Evolutionary conservation across 805 yeast genomes (phyloP), one percentile per base, ranked within the genome.

Genomic region (Kodamaea neixiangensis): DNA sequence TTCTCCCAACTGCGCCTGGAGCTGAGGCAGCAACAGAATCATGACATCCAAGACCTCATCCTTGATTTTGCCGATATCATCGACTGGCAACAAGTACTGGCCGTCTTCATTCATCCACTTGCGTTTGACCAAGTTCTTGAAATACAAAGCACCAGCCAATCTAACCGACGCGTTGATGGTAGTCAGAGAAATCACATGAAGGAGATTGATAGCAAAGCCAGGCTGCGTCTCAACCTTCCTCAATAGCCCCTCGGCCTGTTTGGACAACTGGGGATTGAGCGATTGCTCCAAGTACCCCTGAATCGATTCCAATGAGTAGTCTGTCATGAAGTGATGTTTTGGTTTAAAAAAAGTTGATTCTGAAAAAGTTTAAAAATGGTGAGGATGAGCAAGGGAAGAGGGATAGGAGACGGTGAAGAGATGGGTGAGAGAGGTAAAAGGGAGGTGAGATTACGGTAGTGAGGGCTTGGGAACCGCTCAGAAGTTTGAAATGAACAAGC

Each of bases 1-100:
- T 69, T 96, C 99, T 48, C 97, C 98, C 46, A 94, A 81, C 72
- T 96, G 99, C n/a, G 85, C 76, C 64, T 93, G 97, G 50, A 94
- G 73, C 57, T 85, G 80, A 46, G 80, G 80, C 5, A 97, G 97
- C 46, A 91, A 73, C 34, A 81, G 67, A 54, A 92, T 85, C 98
- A 94, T 91, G 54, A 92, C 73, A n/a, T 85, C 83, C 46, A 94
- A 79, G 56, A 94, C 88, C 63, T 90, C 94, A 7, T 68, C 50
- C 65, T 92, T 92, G 56, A 94, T 80, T 42, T 85, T 71, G 5
- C 68, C 74, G 1, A 87, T 87, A 62, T 92, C 97, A 4, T 71
- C 69, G 0, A 62, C 53, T 1, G 85, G 76, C 22, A 92, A 72
- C 51, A 83, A 62, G 64, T 94, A 85, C 46, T 79, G 79, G 5